Evolutionary conservation across 1,139 yeast genomes (phyloP), one percentile per base, ranked within the genome.

Genomic region (Pichia sp.): DNA sequence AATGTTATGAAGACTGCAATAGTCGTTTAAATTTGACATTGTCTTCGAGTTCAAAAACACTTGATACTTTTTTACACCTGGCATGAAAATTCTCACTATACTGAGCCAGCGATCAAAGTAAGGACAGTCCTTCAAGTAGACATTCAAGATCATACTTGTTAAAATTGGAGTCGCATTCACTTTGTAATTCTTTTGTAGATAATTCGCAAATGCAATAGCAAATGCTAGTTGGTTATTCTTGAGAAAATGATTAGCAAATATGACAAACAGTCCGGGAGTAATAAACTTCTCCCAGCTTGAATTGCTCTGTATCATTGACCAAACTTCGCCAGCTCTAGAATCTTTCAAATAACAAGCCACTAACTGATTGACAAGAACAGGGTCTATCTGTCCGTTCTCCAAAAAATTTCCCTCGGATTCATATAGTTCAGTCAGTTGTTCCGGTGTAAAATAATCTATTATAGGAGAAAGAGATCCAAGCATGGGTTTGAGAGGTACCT

Each of bases 51-150:
- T 45, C 2, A 63, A 38, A 43, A 56, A 60, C 26, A 50, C 49
- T 15, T 54, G 50, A 19, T 43, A 50, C 11, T 55, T 47, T 5
- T 57, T 51, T 5, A 47, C 32, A 16, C 29, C 32, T 2, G 54
- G 54, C n/a, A 34, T 45, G 1, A 47, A 5, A 7, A 56, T 38
- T 31, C 63, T 53, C 1, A 60, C 57, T 6, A 65, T 32, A 5
- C 49, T 49, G 3, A 55, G 50, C 68, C 69, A 66, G 11, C 61
- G 58, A 1, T 61, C 63, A 54, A 66, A 66, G 43, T 55, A 62
- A n/a, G 51, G 36, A 40, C 63, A 61, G 4, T 54, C 45, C 5
- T 51, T 44, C 13, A 64, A 50, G 41, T 63, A 57, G 2, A 47
- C 48, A 31, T 59, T 56, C 2, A 65, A 36, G 8, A 65, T 26